Base-by-base conservation (phyloP, 2,329 filamentous ascomycete genomes). In the Colletotrichum sp. region DNA sequence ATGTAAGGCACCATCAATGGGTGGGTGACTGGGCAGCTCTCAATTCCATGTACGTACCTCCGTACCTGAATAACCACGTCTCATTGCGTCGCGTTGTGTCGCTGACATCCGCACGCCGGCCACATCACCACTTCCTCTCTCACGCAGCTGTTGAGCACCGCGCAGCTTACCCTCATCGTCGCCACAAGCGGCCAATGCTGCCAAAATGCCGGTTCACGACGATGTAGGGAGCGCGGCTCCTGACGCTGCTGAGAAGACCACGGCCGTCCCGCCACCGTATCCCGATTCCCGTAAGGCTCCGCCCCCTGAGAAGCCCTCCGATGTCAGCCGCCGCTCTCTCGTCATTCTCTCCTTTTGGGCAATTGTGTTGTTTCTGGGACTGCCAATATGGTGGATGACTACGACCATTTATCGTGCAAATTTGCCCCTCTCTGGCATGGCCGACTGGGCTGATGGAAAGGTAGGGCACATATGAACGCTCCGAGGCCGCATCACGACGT, bases 361-460 rank as follows among this genome's bases (percentile, higher is more conserved):
- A 7, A 92, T 98, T 48, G 95, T 98, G 8, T 83, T 98, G 8
- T 90, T 94, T 34, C 86, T 99, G 8, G 97, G 97, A 4, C 84
- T 99, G 78, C 97, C 97, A 73, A 93, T 98, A 90, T 99, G 97
- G 97, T 97, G 95, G 93, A 93, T 93, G 83, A 98, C 97, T 1
- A 99, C 97, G 6, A 94, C 94, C 1, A 98, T 98, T 71, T 96
- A 98, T 84, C 92, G 97, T 71, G 96, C 96, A 15, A 90, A 93
- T 60, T 87, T 99, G 79, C 97, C 97, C 7, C 84, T 98, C 79
- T 90, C 94, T 81, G 91, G 93, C 70, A 99, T 99, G 97, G 91
- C 94, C 79, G 91, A 94, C 77, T 98, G 97, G 96, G 94, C 95
- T 12, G 94, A 97, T 81, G 96, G 96, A 78, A 95, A 94, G 90